A percentile compares a stretch with the other conserved stretches of the same genome.
Conservation (phyloP, 139 green algal genomes). For the Chlamydomonas applanata region DNA sequence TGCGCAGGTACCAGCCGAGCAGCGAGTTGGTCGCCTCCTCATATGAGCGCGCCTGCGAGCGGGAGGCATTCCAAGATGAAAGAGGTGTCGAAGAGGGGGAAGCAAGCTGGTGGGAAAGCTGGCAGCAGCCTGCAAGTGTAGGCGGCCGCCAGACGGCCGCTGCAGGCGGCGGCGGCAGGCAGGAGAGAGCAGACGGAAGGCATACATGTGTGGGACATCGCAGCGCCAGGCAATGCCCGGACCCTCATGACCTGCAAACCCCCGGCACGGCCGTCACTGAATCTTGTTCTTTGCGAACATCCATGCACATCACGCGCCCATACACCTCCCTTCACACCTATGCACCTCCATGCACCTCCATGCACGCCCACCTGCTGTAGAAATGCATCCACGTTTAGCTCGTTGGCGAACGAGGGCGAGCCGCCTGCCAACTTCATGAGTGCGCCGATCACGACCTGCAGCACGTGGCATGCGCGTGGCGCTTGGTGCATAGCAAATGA, state of each 20-base stretch:
- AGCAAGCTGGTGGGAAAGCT: not conserved
- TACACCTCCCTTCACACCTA: not conserved
- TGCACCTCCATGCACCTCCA: too few relatives aligned
- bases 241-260: not conserved
- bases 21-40: constrained; percentile 75
- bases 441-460: constrained; percentile 68
- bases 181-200: too few relatives aligned
- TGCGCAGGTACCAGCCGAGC: constrained; percentile 82
- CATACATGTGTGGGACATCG: too few relatives aligned
- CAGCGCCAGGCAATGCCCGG: not conserved
- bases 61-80: too few relatives aligned
- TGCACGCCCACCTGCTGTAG: constrained; percentile 65
- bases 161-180: too few relatives aligned
- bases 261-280: too few relatives aligned
- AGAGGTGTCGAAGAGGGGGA: not conserved
- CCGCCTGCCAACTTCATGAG: constrained; percentile 97
- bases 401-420: constrained; percentile 66
- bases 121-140: too few relatives aligned
- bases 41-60: constrained; percentile 70
- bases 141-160: too few relatives aligned
- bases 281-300: too few relatives aligned
- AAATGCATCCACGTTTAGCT: constrained; percentile 96
- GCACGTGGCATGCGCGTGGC: too few relatives aligned
- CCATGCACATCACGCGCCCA: too few relatives aligned
- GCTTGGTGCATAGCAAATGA: too few relatives aligned